These are phyloP conservation scores for Triadica sebifera DNA, from an alignment of 345 rosid genomes.

Conservation along the genomic window DNA sequence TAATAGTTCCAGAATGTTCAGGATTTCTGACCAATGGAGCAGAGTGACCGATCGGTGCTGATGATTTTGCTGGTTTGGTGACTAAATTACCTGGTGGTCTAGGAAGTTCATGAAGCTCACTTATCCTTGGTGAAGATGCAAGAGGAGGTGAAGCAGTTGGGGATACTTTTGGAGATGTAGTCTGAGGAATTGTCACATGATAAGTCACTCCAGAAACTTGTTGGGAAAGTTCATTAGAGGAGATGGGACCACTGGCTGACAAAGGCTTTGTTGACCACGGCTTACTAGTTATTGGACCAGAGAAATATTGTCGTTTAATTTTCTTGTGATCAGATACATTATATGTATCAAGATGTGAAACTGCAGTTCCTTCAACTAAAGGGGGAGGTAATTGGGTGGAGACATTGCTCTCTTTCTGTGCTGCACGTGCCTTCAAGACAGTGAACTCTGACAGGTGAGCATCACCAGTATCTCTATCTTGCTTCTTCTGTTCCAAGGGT, in stretches of 20 bases:
- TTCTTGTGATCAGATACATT: conserved; percentile 44
- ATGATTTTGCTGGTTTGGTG: conserved; percentile 52
- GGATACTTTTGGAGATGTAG: conserved; percentile 67
- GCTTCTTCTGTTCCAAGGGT: conserved; percentile 76
- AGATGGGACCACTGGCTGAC: conserved; percentile 45
- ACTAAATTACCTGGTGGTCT: conserved; percentile 67
- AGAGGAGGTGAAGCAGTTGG: conserved; percentile 85
- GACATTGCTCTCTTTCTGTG: conserved; percentile 39
- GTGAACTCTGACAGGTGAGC: conserved; percentile 26
- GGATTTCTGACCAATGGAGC: conserved; percentile 79
- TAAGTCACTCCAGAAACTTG: conserved; percentile 45
- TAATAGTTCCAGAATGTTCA: conserved; percentile 43
- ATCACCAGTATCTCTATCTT: conserved; percentile 39
- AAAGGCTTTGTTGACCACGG: conserved; percentile 47
- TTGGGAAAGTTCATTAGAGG: conserved; percentile 42
- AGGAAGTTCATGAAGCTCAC: conserved; percentile 93
- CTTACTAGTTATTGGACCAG: conserved; percentile 72
- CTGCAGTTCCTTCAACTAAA: conserved; percentile 44
- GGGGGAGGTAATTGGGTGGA: conserved; percentile 59
- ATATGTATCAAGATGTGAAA: conserved; percentile 41
- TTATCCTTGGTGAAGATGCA: conserved; percentile 70
- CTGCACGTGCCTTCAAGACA: conserved; percentile 25
- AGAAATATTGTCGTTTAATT: conserved; percentile 56
- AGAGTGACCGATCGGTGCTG: conserved; percentile 62
- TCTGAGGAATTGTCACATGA: conserved; percentile 44